Percentiles rank a stretch among this genome's conserved stretches.
Evolutionary conservation across 2,329 filamentous ascomycete genomes (phyloP).

Genomic region (Teratosphaeria pseudoeucalypti): DNA sequence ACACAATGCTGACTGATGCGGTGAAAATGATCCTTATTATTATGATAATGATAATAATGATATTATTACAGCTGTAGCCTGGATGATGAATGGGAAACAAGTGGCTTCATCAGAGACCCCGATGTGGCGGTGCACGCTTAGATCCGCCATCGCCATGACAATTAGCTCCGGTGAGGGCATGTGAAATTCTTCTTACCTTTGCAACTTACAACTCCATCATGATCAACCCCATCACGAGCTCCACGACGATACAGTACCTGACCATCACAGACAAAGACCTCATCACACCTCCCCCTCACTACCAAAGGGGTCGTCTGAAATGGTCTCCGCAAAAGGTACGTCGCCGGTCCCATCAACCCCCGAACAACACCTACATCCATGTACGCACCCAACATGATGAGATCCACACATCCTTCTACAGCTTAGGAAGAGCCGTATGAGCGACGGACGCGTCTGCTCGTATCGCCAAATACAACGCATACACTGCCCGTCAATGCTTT

Average conservation of each 20-base stretch:
- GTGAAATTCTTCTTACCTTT: background rate
- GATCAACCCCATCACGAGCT: background rate
- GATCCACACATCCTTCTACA: slow-evolving; percentile 23
- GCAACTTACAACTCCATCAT: background rate
- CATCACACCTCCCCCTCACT: background rate
- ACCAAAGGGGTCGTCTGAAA: background rate
- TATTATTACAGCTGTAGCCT: background rate
- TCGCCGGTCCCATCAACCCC: background rate
- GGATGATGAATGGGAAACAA: background rate
- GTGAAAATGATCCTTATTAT: too few species aligned
- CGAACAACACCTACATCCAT: background rate
- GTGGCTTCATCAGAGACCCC: background rate
- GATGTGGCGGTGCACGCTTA: background rate
- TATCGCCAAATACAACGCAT: slow-evolving; percentile 35
- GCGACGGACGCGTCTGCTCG: slow-evolving; percentile 36
- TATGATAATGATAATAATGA: too few species aligned
- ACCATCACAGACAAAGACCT: background rate
- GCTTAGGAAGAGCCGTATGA: slow-evolving; percentile 44
- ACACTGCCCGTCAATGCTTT: background rate
- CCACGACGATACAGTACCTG: too few species aligned
- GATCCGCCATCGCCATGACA: background rate
- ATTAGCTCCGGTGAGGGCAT: too few species aligned
- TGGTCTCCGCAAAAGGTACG: background rate
- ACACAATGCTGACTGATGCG: background rate
- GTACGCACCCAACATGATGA: slow-evolving; percentile 22